Conservation (phyloP, 495 filamentous ascomycete genomes). For the Niebla homalea region DNA sequence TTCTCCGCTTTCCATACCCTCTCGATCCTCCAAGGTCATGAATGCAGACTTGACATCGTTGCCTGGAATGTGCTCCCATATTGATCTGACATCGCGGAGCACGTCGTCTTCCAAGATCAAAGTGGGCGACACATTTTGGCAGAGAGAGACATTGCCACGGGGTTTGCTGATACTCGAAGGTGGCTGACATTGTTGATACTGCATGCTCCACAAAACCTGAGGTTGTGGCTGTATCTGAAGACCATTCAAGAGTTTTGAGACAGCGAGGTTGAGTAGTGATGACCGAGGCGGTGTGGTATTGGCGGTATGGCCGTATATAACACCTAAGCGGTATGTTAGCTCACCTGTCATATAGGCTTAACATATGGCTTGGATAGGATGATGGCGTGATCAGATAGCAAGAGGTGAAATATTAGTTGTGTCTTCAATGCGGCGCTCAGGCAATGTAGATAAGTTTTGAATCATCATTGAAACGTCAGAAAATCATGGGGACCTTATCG, state of each 20-base stretch:
- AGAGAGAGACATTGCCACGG: slow-evolving; percentile 18
- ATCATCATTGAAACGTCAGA: slow-evolving; percentile 52
- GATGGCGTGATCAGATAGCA: slow-evolving; percentile 14
- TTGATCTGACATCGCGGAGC: slow-evolving; percentile 44
- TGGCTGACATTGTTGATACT: slow-evolving; percentile 40
- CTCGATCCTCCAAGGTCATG: slow-evolving; percentile 50
- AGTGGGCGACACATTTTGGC: slow-evolving; percentile 44
- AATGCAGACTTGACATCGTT: slow-evolving; percentile 40
- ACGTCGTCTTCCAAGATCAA: slow-evolving; percentile 57
- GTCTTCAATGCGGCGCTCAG: slow-evolving; percentile 73
- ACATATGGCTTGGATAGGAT: slow-evolving; percentile 8
- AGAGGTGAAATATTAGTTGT: slow-evolving; percentile 45
- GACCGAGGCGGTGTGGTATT: slow-evolving; percentile 25
- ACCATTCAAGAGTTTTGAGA: slow-evolving; percentile 39
- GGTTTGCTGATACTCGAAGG: slow-evolving; percentile 10
- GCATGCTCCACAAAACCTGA: slow-evolving; percentile 43
- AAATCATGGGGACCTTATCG: slow-evolving; percentile 5
- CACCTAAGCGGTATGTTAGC: slow-evolving; percentile 34
- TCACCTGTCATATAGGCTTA: slow-evolving; percentile 30
- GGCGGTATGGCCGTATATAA: slow-evolving; percentile 53
- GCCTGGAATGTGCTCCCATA: slow-evolving; percentile 50
- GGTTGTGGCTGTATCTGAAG: slow-evolving; percentile 21
- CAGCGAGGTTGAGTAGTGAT: slow-evolving; percentile 36
- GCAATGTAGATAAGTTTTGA: slow-evolving; percentile 99
- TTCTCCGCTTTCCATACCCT: slow-evolving; percentile 35